Base-by-base conservation (phyloP, 2,329 filamentous ascomycete species). In the Truncatella angustata region DNA sequence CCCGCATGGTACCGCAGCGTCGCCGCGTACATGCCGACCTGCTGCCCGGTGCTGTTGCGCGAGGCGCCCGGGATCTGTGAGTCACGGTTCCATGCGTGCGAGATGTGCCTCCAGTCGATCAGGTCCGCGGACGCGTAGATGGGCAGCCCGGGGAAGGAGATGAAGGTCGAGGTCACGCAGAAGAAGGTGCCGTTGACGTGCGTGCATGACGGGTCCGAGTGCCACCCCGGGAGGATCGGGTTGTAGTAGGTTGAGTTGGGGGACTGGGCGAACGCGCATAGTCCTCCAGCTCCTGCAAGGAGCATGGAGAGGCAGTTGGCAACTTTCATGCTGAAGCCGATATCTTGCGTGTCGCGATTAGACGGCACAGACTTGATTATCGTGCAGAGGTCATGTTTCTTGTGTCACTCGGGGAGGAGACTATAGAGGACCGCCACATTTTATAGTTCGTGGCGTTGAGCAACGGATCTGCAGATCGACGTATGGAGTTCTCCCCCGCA, bases 151-250 rank as follows among this genome's bases (percentile, higher is more conserved):
- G 82, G 73, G 57, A 84, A 84, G 10, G 82, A 75, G 60, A 84
- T 83, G 57, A 84, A 82, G 7, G 80, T 78, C 3, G 82, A 80
- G 59, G 80, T 81, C 54, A 82, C 76, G 36, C 66, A 59, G 51
- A 63, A 68, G 55, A 61, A 69, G 1, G 59, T 63, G 4, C 59
- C 64, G 26, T 65, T 56, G 7, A 68, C 60, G 6, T 58, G 56
- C 4, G 64, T 54, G 14, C 63, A 53, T 5, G 66, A 67, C 1
- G 66, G 64, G 37, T 70, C 66, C 10, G 66, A 64, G 4, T 61
- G 54, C 53, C 66, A 69, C 5, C 66, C 66, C 7, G 66, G 60
- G n/a, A 67, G 54, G 34, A 68, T 63, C 7, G 66, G 66, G 32
- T 67, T 65, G n/a, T 51, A 30, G 46, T 49, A 53, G 6, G 51